phyloP scores from a whole-genome alignment of 495 filamentous ascomycete species.

The Penicillium parvum region DNA sequence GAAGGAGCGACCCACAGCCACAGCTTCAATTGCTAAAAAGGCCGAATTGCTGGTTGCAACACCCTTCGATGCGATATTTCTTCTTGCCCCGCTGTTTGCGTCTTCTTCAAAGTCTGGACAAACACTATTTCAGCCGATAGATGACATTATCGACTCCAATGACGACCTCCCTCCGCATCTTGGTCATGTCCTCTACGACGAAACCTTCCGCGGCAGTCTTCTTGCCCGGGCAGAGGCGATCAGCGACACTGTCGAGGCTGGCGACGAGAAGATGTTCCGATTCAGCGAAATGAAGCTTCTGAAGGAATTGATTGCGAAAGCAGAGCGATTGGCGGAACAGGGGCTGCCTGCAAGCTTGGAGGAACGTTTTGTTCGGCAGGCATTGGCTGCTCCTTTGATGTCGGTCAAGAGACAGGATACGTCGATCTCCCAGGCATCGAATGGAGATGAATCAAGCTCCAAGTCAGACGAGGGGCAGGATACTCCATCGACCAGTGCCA shows the following conservation, averaged over 20 bases:
- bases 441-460: constrained; percentile 18
- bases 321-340: constrained; percentile 57
- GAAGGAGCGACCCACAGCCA: constrained; percentile 8
- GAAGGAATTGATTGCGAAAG: constrained; percentile 64
- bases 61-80: constrained; percentile 76
- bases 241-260: constrained; percentile 75
- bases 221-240: constrained; percentile 56
- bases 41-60: constrained; percentile 78
- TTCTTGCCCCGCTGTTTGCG: constrained; percentile 67
- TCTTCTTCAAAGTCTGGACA: constrained; percentile 36
- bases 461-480: constrained; percentile 29
- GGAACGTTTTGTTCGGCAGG: constrained; percentile 71
- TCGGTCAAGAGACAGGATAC: constrained; percentile 50
- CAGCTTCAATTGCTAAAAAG: constrained; percentile 45
- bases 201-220: constrained; percentile 36
- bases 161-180: constrained; percentile 53
- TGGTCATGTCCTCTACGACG: constrained; percentile 50
- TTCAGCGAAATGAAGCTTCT: constrained; percentile 66
- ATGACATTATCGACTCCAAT: constrained; percentile 74
- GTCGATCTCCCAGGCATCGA: constrained; percentile 12
- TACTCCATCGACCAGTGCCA: constrained; percentile 33
- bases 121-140: constrained; percentile 65
- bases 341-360: constrained; percentile 79
- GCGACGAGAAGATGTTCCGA: constrained; percentile 77
- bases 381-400: constrained; percentile 70